Conservation (phyloP, 2,329 filamentous ascomycete species). For the Paecilomyces sp. region DNA sequence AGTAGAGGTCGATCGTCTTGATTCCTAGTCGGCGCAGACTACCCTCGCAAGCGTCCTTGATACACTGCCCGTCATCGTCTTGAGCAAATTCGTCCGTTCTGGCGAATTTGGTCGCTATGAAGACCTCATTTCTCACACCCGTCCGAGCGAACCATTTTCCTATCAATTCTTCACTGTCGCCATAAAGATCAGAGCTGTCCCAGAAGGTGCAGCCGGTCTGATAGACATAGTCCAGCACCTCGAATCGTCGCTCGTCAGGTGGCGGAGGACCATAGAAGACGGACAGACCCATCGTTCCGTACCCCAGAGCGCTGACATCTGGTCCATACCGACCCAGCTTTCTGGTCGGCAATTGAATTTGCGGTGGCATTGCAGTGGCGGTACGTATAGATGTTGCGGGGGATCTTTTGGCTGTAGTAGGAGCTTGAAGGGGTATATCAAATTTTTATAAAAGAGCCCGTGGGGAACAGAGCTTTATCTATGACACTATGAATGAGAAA, state of each 20-base stretch:
- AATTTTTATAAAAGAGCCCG: not conserved
- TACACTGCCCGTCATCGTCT: not conserved
- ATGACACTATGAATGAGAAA: not conserved
- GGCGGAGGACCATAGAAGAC: conserved; percentile 14
- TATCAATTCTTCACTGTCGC: conserved; percentile 39
- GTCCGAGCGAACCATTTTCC: conserved; percentile 38
- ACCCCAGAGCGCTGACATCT: not conserved
- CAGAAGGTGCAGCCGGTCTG: conserved; percentile 40
- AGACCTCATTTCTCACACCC: conserved; percentile 22
- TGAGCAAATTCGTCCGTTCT: not conserved
- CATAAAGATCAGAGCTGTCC: conserved; percentile 28
- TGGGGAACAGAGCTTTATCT: not conserved
- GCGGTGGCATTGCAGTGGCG: not conserved
- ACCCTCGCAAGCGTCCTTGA: not conserved
- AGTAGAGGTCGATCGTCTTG: not conserved
- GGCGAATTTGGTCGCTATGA: not conserved
- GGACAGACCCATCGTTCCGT: not conserved
- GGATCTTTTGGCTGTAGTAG: not conserved
- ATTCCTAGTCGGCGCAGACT: not conserved
- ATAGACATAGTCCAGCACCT: conserved; percentile 39
- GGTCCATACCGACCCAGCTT: not conserved
- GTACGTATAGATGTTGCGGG: not conserved
- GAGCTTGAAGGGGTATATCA: not conserved
- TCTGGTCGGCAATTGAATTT: not conserved
- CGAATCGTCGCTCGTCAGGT: conserved; percentile 45